These are phyloP conservation scores for Penicillium samsonianum DNA, from an alignment of 495 filamentous ascomycete genomes.

Conservation along the genomic window DNA sequence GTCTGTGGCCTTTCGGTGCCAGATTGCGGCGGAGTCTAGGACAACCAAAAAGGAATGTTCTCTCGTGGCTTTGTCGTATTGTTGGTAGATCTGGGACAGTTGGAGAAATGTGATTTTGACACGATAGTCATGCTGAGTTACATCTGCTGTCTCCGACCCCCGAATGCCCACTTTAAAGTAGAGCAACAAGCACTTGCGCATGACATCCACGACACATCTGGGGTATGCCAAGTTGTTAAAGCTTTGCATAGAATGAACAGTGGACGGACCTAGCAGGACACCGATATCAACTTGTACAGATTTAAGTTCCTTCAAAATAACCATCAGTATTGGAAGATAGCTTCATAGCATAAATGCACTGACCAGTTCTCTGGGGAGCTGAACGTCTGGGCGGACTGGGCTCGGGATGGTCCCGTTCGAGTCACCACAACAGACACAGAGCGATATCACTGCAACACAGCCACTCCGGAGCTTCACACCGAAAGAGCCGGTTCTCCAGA, in stretches of 20 bases:
- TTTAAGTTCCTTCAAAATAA: conserved; percentile 30
- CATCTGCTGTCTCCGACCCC: conserved; percentile 3
- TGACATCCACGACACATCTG: conserved; percentile 31
- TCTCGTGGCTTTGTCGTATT: conserved; percentile 32
- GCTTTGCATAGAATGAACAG: conserved; percentile 33
- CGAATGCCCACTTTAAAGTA: conserved; percentile 26
- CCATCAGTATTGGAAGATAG: not conserved
- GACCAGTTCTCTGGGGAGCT: conserved; percentile 36
- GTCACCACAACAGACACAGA: not conserved
- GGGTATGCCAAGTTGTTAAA: conserved; percentile 20
- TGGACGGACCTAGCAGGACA: conserved; percentile 28
- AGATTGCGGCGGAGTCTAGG: conserved; percentile 64
- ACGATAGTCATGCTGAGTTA: conserved; percentile 39
- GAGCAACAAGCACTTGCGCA: conserved; percentile 26
- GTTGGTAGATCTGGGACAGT: conserved; percentile 56
- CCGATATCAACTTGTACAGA: conserved; percentile 37
- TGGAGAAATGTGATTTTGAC: conserved; percentile 66
- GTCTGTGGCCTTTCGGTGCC: conserved; percentile 57
- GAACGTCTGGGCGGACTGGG: conserved; percentile 28
- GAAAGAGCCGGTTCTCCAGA: conserved; percentile 40
- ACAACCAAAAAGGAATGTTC: conserved; percentile 55
- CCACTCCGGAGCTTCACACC: conserved; percentile 28
- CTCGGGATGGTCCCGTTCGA: conserved; percentile 23
- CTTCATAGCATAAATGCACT: conserved; percentile 12
- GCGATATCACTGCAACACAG: not conserved